Evolutionary conservation across 768 basidiomycete genomes (phyloP), one percentile per base, ranked within the genome.

Genomic region (Tulasnella calospora): DNA sequence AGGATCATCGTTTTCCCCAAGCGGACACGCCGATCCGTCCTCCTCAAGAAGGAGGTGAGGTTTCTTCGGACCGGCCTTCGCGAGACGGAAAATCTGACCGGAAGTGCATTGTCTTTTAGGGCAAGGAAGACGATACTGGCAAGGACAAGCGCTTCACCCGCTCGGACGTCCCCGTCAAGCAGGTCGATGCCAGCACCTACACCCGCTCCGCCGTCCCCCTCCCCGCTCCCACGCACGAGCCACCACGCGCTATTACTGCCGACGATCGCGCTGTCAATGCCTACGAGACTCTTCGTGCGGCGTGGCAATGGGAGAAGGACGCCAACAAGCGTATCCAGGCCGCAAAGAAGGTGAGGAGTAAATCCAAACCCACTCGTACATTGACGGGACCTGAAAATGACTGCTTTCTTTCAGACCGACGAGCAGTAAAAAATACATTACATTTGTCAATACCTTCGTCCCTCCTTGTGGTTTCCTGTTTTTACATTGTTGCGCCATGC

Each of bases 1-100:
- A 91, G 92, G 82, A 87, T 99, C 84, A 92, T 99, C 82, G 92
- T 99, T 86, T 98, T 98, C 93, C 96, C 98, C 84, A 92, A 94
- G 86, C 96, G 98, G 87, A 89, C 94, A 81, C 89, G 90, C 85
- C 98, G 98, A 88, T 44, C 77, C 30, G 70, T 57, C 38, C 35
- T 40, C 27, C 91, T 94, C 83, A 98, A 98, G 91, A 92, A 93
- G 89, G 57, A 76, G 46, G 55, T 51, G 75, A 57, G 57, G 19
- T 44, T n/a, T 19, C n/a, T 21, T 40, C 36, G n/a, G 44, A 21
- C 23, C 23, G 17, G 23, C 38, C 55, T 23, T 61, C 10, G 9
- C 55, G 13, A 23, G n/a, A 21, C 7, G 17, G 13, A 51, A 30
- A 41, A n/a, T 35, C 57, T 27, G 55, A 61, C 35, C 23, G 15